Percentiles rank a stretch among this genome's conserved stretches.
Conservation (phyloP, 306 rosid species). For the Myrica gale region DNA sequence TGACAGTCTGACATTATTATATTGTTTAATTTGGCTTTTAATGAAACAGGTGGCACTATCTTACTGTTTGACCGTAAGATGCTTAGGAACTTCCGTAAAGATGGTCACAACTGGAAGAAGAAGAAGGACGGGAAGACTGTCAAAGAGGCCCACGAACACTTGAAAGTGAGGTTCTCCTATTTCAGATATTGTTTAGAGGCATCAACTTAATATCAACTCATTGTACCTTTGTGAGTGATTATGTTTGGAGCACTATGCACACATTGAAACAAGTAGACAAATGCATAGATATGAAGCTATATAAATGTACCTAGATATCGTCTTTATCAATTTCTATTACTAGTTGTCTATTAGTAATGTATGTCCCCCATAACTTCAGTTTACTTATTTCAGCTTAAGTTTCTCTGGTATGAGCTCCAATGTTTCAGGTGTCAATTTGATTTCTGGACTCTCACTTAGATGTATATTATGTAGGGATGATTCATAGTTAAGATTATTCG, state of each 20-base stretch:
- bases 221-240: conserved; percentile 4
- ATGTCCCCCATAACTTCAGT: not conserved
- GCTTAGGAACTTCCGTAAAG: conserved; percentile 93
- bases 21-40: conserved; percentile 24
- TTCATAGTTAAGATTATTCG: not conserved
- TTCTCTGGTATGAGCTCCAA: not conserved
- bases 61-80: conserved; percentile 81
- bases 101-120: conserved; percentile 98
- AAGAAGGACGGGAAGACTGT: conserved; percentile 96
- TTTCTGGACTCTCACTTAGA: not conserved
- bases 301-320: not conserved
- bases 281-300: not conserved
- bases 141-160: conserved; percentile 98
- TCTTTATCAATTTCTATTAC: not conserved
- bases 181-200: conserved; percentile 8
- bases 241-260: not conserved
- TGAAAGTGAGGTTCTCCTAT: conserved; percentile 68
- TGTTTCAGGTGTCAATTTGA: not conserved
- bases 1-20: conserved; percentile 10
- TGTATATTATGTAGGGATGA: not conserved
- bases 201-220: conserved; percentile 11
- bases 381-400: not conserved
- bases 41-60: conserved; percentile 78
- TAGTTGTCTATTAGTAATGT: not conserved
- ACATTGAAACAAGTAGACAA: not conserved